These are phyloP conservation scores for Perkinsus marinus DNA, from an alignment of 169 alveolate species.

Conservation along the genomic window DNA sequence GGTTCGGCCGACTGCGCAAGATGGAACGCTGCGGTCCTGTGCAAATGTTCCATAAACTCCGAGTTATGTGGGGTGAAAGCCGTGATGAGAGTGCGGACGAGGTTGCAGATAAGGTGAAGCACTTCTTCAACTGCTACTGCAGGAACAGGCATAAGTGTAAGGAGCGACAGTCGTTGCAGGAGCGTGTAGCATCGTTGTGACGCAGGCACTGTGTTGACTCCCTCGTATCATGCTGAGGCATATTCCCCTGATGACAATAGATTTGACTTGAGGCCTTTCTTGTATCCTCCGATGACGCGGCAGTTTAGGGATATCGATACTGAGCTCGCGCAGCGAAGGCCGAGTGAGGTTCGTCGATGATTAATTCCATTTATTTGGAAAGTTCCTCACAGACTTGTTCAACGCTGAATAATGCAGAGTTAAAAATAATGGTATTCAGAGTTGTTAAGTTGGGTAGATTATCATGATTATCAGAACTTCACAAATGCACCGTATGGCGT, in stretches of 20 bases:
- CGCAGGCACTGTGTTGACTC: conserved; percentile 51
- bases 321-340: neutral
- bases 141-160: conserved; percentile 61
- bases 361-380: neutral
- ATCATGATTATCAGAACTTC: too few relatives aligned
- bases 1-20: conserved; percentile 51
- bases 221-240: conserved; percentile 60
- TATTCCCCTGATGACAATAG: conserved; percentile 65
- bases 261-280: conserved; percentile 19
- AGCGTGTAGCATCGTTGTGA: neutral
- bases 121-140: conserved; percentile 52
- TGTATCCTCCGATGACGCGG: neutral
- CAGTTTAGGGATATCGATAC: neutral
- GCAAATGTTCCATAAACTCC: conserved; percentile 38
- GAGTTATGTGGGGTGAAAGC: conserved; percentile 29
- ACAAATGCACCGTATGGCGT: too few relatives aligned
- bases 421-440: too few relatives aligned
- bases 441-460: too few relatives aligned
- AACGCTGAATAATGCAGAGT: too few relatives aligned
- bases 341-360: neutral
- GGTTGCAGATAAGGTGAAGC: conserved; percentile 56
- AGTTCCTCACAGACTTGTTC: too few relatives aligned
- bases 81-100: conserved; percentile 13
- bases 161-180: neutral
- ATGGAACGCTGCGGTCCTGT: conserved; percentile 54